Base-by-base conservation (phyloP, 2,329 filamentous ascomycete genomes). In the Beauveria pseudobassiana region DNA sequence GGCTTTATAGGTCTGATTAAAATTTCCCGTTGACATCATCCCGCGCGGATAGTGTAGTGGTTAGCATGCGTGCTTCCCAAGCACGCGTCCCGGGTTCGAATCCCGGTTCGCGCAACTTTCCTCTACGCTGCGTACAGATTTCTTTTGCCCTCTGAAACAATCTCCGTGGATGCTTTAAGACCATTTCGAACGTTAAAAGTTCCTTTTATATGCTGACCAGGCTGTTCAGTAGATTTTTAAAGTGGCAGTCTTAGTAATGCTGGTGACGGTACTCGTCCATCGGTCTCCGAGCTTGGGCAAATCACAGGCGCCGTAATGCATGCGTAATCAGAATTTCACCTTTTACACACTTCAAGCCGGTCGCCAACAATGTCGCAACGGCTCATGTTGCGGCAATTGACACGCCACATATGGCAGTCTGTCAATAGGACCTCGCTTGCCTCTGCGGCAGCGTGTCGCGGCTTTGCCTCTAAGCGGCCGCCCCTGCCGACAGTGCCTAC, bases 401-500 rank as follows among this genome's bases (percentile, higher is more conserved):
- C 26, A 45, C 48, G 54, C 16, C 40, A 30, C 16, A 38, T 12
- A 38, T 52, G 40, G 46, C 42, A 42, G 22, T 16, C 22, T 22
- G 28, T 49, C 20, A 49, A 52, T 42, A 24, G 42, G 54, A 14
- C 48, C 24, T 45, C 40, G 28, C 12, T 55, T 58, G 2, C 62
- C n/a, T 18, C 42, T 55, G 20, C 57, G 46, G 53, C 48, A 51
- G 20, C 58, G 43, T 14, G 51, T n/a, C 52, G 63, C 34, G 10
- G 46, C 34, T 48, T 49, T 40, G 62, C 61, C 49, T 50, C 64
- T 52, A 59, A 61, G 30, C 64, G 68, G 59, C 68, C 70, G 22
- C 68, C 73, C 16, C 79, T 82, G 60, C 74, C 75, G 10, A 81
- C 77, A 0, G 75, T 83, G 34, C 68, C 74, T 61, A 76, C 77